Evolutionary conservation across 345 rosid species (phyloP).

Genomic region (Gossypium australe): DNA sequence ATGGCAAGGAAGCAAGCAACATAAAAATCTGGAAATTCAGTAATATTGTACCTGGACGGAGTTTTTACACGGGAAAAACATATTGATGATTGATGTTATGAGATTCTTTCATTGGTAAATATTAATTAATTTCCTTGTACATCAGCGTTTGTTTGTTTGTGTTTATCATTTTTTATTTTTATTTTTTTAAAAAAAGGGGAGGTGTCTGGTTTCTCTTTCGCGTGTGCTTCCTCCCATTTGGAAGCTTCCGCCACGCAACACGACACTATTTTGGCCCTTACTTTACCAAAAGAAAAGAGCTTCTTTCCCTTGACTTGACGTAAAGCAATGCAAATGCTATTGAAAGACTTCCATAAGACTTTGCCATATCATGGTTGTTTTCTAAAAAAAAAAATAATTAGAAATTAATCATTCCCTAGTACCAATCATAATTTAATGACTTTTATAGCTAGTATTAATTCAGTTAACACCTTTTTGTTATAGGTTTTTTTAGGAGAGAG

Average conservation of each 20-base stretch:
- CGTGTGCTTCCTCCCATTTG: background rate
- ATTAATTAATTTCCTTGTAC: background rate
- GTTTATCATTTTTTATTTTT: background rate
- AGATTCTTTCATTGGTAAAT: background rate
- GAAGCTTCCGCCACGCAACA: background rate
- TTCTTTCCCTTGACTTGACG: background rate
- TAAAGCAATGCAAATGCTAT: background rate
- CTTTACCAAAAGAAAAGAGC: background rate
- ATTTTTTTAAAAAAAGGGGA: background rate
- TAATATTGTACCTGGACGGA: background rate
- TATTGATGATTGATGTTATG: background rate
- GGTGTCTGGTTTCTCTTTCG: background rate
- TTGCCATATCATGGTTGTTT: too few species aligned
- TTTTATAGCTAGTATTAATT: too few species aligned
- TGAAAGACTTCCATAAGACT: too few species aligned
- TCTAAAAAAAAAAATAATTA: too few species aligned
- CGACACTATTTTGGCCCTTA: background rate
- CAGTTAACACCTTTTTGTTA: too few species aligned
- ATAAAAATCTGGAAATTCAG: background rate
- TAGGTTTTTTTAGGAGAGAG: too few species aligned
- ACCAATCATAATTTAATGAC: too few species aligned
- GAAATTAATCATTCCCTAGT: too few species aligned
- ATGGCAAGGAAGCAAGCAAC: background rate
- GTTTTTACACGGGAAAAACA: background rate
- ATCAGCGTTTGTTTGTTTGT: background rate